Conservation (phyloP, 2,329 filamentous ascomycete genomes). For the Drechslera avenae region DNA sequence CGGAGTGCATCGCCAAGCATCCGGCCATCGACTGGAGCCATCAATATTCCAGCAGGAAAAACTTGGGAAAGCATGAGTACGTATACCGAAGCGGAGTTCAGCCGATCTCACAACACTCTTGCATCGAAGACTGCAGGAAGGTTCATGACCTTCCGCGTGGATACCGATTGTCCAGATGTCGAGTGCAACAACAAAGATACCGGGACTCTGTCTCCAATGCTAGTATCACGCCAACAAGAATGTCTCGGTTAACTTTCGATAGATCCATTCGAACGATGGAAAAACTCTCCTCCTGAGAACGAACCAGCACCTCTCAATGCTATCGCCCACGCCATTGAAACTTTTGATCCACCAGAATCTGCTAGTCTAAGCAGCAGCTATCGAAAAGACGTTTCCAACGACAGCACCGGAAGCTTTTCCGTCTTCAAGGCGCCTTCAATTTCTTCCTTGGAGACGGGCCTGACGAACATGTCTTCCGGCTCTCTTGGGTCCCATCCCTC, state of each 20-base stretch:
- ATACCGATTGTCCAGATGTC: constrained; percentile 5
- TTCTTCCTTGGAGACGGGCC: constrained; percentile 59
- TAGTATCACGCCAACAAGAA: constrained; percentile 25
- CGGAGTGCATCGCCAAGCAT: constrained; percentile 72
- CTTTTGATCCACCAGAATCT: constrained; percentile 39
- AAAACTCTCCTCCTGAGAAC: constrained; percentile 70
- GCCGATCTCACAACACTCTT: constrained; percentile 22
- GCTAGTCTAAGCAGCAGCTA: constrained; percentile 47
- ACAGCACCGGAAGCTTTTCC: constrained; percentile 55
- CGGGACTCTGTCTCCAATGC: constrained; percentile 8
- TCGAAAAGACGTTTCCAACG: constrained; percentile 58
- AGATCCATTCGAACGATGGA: constrained; percentile 71
- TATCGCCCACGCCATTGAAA: constrained; percentile 65
- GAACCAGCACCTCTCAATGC: constrained; percentile 68
- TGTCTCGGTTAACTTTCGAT: constrained; percentile 52
- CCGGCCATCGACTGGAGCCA: constrained; percentile 64
- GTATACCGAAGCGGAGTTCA: constrained; percentile 27
- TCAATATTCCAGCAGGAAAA: constrained; percentile 74
- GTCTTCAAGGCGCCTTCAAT: constrained; percentile 58
- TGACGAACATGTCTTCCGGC: constrained; percentile 56
- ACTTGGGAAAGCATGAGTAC: constrained; percentile 55
- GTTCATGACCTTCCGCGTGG: constrained; percentile 32
- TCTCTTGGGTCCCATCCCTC: constrained; percentile 62
- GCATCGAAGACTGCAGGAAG: constrained; percentile 22
- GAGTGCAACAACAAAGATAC: not conserved